These are phyloP conservation scores for Rhizoctonia solani DNA, from an alignment of 1,284 basidiomycete species.

Conservation along the genomic window DNA sequence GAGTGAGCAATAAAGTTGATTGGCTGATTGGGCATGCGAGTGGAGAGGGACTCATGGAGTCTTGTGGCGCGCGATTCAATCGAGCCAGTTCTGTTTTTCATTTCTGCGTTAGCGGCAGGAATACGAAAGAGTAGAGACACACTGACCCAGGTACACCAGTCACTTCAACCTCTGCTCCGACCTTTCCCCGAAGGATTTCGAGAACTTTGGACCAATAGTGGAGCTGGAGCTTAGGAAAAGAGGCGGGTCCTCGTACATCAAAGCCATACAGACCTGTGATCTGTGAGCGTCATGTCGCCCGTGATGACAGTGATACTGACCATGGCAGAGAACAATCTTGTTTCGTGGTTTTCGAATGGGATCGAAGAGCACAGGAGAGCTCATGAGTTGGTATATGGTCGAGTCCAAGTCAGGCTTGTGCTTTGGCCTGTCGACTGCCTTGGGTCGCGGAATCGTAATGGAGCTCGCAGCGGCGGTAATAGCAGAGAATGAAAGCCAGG, in stretches of 20 bases:
- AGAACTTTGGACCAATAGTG: constrained; percentile 97
- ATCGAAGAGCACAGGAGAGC: constrained; percentile 71
- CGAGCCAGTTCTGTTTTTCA: constrained; percentile 92
- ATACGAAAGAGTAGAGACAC: background rate
- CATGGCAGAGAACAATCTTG: constrained; percentile 94
- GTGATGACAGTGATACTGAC: constrained; percentile 53
- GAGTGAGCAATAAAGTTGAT: constrained; percentile 96
- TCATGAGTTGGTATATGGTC: constrained; percentile 71
- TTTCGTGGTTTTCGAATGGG: constrained; percentile 79
- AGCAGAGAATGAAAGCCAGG: no score
- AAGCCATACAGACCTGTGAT: constrained; percentile 89
- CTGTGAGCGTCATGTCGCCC: background rate
- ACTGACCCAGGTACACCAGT: constrained; percentile 89
- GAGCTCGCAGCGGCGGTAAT: no score
- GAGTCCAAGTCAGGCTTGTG: constrained; percentile 34
- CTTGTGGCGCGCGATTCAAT: constrained; percentile 81
- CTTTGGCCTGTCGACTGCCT: background rate
- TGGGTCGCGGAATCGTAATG: background rate
- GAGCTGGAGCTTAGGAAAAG: constrained; percentile 79
- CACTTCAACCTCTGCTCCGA: constrained; percentile 94
- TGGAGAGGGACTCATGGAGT: constrained; percentile 75
- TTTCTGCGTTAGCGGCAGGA: background rate
- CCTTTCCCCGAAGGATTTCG: constrained; percentile 75
- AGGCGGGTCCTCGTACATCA: constrained; percentile 76
- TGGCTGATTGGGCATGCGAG: constrained; percentile 68